Evolutionary conservation across 768 basidiomycete genomes (phyloP).

Genomic region (Scleroderma bovista): DNA sequence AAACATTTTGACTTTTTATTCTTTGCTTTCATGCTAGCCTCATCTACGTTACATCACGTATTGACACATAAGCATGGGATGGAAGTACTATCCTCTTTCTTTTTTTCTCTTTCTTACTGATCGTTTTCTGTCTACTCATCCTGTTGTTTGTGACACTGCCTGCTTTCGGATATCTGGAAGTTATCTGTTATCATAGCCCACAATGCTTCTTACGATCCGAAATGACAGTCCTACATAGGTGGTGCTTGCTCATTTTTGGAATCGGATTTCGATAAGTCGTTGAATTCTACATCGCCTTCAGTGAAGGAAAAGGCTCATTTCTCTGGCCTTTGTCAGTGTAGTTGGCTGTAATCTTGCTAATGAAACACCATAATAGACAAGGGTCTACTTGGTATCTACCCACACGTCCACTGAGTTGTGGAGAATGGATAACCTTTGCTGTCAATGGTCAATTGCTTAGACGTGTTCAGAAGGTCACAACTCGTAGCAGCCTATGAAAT

Average conservation of each 20-base stretch:
- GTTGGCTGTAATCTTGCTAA: no score
- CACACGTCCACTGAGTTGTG: constrained; percentile 55
- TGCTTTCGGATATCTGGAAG: constrained; percentile 12
- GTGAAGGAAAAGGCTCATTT: no score
- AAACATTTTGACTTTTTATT: constrained; percentile 8
- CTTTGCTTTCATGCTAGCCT: constrained; percentile 4
- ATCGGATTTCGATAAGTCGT: no score
- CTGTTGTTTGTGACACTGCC: not conserved
- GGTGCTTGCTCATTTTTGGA: not conserved
- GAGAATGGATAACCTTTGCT: constrained; percentile 61
- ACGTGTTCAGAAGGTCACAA: constrained; percentile 40
- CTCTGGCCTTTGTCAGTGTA: no score
- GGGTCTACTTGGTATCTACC: constrained; percentile 28
- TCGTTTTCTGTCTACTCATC: not conserved
- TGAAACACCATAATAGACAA: no score
- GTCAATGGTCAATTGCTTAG: constrained; percentile 43
- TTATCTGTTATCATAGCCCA: constrained; percentile 14
- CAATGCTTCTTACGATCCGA: constrained; percentile 13
- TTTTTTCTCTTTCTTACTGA: not conserved
- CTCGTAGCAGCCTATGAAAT: constrained; percentile 26
- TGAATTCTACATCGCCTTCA: no score
- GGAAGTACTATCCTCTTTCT: constrained; percentile 1
- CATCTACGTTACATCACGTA: constrained; percentile 11
- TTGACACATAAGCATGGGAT: constrained; percentile 1
- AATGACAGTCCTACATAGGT: not conserved